Evolutionary conservation across 2,329 filamentous ascomycete species (phyloP), one percentile per base, ranked within the genome.

Genomic region (Penicillium nordicum): DNA sequence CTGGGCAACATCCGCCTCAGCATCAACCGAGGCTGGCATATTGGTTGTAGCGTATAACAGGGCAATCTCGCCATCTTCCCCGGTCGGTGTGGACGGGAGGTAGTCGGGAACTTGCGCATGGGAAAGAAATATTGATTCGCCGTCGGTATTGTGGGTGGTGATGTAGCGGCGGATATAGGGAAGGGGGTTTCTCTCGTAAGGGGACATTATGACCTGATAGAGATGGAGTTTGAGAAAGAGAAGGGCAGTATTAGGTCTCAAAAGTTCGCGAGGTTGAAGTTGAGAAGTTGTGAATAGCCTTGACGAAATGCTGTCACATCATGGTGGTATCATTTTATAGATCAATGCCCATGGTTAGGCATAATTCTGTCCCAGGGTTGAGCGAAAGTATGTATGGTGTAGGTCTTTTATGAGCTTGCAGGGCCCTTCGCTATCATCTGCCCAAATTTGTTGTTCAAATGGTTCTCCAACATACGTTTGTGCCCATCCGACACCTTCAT

Each of bases 401-500:
- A 32, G 5, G 30, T 12, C 11, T 8, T 18, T 10, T 38, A 55
- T 14, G 14, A 4, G 1, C 11, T 16, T 8, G 30, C 9, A 23
- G 38, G n/a, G 18, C n/a, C 14, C 14, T 50, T 53, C 16, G 18
- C 30, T 42, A 58, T 52, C 7, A 63, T 52, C 16, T 57, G 40
- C 4, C 59, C 58, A 55, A 67, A 51, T 34, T 71, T 71, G 34
- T 54, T 23, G 16, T 43, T 50, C 50, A 70, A 44, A 60, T 71
- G 67, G 9, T 55, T 53, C 45, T 71, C 64, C 41, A 71, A 32
- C 67, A 70, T 73, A 8, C 69, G 66, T 46, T 72, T 67, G 63
- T 78, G 74, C 44, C 72, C 74, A 34, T 71, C 66, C 0, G 75
- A 76, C 10, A 78, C 57, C 49, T 71, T 72, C 38, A 82, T 65